These are phyloP conservation scores for Albizia julibrissin DNA, from an alignment of 306 rosid genomes.

Conservation along the genomic window DNA sequence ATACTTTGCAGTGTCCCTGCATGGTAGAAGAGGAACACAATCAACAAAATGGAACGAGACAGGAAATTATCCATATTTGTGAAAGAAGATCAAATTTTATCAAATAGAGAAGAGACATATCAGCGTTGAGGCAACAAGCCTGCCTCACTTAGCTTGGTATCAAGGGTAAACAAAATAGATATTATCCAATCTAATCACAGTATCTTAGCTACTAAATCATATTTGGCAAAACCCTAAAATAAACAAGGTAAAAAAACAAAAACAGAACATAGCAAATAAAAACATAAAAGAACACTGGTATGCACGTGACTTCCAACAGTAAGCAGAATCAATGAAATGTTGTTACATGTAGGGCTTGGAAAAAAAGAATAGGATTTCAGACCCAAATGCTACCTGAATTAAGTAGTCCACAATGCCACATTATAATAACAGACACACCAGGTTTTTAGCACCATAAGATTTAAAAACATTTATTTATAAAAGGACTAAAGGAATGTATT, in stretches of 20 bases:
- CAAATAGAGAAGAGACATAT: not conserved
- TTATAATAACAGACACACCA: not conserved
- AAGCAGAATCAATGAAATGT: not conserved
- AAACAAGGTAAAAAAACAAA: not conserved
- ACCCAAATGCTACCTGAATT: not conserved
- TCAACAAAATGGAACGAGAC: constrained; percentile 17
- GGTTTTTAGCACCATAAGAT: not conserved
- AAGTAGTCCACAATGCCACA: not conserved
- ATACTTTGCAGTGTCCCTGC: constrained; percentile 86
- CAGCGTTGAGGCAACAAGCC: not conserved
- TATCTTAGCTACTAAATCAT: not conserved
- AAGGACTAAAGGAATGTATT: not conserved
- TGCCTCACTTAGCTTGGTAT: not conserved
- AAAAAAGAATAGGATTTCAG: not conserved
- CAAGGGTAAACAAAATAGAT: not conserved
- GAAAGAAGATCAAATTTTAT: not conserved
- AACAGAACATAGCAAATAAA: not conserved
- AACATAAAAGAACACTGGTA: not conserved
- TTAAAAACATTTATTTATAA: not conserved
- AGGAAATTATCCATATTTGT: not conserved
- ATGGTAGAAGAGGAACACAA: constrained; percentile 28
- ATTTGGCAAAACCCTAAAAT: not conserved
- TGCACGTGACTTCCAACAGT: not conserved
- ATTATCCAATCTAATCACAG: not conserved
- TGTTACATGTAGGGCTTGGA: not conserved